These are phyloP conservation scores for Bimuria novae-zelandiae DNA, from an alignment of 2,329 filamentous ascomycete species.

Conservation along the genomic window DNA sequence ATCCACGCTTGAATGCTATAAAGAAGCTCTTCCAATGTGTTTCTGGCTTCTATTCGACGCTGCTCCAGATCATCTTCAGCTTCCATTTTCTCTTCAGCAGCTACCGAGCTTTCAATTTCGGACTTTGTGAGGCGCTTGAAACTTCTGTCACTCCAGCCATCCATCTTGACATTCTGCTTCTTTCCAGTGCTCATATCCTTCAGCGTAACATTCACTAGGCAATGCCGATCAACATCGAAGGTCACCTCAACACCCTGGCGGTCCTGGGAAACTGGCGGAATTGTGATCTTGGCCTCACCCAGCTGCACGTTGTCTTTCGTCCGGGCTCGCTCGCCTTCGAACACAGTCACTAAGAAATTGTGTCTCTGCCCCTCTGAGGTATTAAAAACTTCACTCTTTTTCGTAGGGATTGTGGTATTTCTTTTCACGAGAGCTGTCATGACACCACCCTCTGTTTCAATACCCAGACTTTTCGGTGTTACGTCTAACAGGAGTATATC, in stretches of 20 bases:
- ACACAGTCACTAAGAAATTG: too few relatives aligned
- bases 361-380: too few relatives aligned
- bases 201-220: conserved; percentile 86
- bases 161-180: conserved; percentile 92
- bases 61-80: conserved; percentile 3
- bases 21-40: conserved; percentile 2
- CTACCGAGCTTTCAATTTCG: neutral
- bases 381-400: conserved; percentile 93
- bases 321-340: conserved; percentile 85
- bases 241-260: conserved; percentile 9
- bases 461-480: conserved; percentile 88
- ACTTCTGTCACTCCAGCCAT: conserved; percentile 94
- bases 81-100: neutral
- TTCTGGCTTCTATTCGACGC: conserved; percentile 4
- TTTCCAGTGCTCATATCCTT: conserved; percentile 96
- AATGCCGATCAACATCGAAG: neutral
- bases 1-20: conserved; percentile 1
- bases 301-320: conserved; percentile 95
- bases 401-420: conserved; percentile 87
- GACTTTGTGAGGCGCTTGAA: conserved; percentile 65
- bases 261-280: conserved; percentile 56
- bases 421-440: conserved; percentile 92
- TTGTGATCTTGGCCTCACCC: conserved; percentile 94
- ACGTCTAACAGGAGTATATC: conserved; percentile 89
- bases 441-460: conserved; percentile 90